phyloP scores from a whole-genome alignment of 768 basidiomycete genomes.

The Crassisporium funariophilum region DNA sequence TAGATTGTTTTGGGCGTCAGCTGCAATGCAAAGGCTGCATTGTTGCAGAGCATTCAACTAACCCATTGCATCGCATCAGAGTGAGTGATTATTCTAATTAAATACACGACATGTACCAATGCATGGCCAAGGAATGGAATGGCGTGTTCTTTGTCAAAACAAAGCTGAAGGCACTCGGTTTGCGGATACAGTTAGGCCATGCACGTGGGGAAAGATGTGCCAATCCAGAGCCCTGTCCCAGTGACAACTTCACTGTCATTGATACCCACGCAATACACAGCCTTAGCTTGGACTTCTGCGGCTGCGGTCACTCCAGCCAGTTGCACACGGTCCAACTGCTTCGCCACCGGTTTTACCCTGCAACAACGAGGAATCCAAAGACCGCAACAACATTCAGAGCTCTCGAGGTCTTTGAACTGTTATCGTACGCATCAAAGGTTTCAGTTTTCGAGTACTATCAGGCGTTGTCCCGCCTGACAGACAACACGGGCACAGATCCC shows the following conservation, averaged over 20 bases:
- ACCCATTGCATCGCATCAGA: conserved; percentile 6
- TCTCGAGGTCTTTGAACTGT: conserved; percentile 26
- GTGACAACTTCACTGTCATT: conserved; percentile 29
- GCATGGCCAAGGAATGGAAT: conserved; percentile 19
- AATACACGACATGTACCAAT: neutral
- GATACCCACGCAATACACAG: conserved; percentile 28
- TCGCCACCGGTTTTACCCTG: conserved; percentile 22
- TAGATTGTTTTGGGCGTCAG: conserved; percentile 2
- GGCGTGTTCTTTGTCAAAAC: conserved; percentile 14
- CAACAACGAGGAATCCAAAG: conserved; percentile 22
- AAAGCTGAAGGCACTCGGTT: conserved; percentile 21
- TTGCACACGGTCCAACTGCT: conserved; percentile 31
- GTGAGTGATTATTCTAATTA: conserved; percentile 2
- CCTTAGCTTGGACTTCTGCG: conserved; percentile 33
- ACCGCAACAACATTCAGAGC: conserved; percentile 28
- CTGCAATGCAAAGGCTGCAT: conserved; percentile 7
- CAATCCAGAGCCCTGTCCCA: conserved; percentile 3
- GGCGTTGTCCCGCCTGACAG: conserved; percentile 20
- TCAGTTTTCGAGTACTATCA: conserved; percentile 30
- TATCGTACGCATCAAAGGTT: conserved; percentile 30
- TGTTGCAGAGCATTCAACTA: neutral
- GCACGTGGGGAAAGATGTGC: conserved; percentile 14
- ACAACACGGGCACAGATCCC: conserved; percentile 23
- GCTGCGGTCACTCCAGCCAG: conserved; percentile 18
- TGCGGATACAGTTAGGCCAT: conserved; percentile 23